Evolutionary conservation across 2,329 filamentous ascomycete genomes (phyloP), one percentile per base, ranked within the genome.

Genomic region (Fusarium coicis): DNA sequence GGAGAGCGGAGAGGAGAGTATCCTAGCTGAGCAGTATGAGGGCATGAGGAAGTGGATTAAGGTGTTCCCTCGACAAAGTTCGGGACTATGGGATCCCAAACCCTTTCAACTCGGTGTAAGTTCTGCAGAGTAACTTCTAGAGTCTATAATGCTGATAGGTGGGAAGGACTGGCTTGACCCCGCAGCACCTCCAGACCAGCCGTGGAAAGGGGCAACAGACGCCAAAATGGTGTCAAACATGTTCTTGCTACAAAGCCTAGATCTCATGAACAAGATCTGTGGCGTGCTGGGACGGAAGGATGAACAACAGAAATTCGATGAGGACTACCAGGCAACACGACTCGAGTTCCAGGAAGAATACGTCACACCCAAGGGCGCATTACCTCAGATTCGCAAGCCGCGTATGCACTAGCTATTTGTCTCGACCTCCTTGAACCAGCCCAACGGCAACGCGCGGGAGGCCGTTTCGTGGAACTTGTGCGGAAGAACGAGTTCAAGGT

Each of bases 161-260:
- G 10, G 10, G 16, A 43, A 12, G 21, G 85, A 87, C 73, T 87
- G 85, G 85, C 80, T 87, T 7, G 85, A 86, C 61, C 85, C 85
- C 0, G 78, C 80, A 28, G 80, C 85, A 2, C 84, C 85, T 0
- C 11, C 49, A 14, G 32, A 55, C 10, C 23, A 76, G 78, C 81
- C 85, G 0, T 82, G 79, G 16, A 72, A 71, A 16, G 83, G 81
- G 3, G 81, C 80, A 2, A 87, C 84, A 1, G 78, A 82, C 44
- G 75, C 79, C 4, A 77, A 78, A 32, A 80, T 84, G 10, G 83
- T 86, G 2, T 83, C 84, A 4, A 84, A 87, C 57, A 84, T 84
- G 15, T 87, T 85, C 71, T 80, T 86, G 7, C 79, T 85, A 4
- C 81, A 83, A 42, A 82, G 85, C 10, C 83, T 84, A 0, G 73